A percentile compares a stretch with the other conserved stretches of the same genome.
Evolutionary conservation across 2,329 filamentous ascomycete species (phyloP).

Genomic region (Microsporum audouinii): DNA sequence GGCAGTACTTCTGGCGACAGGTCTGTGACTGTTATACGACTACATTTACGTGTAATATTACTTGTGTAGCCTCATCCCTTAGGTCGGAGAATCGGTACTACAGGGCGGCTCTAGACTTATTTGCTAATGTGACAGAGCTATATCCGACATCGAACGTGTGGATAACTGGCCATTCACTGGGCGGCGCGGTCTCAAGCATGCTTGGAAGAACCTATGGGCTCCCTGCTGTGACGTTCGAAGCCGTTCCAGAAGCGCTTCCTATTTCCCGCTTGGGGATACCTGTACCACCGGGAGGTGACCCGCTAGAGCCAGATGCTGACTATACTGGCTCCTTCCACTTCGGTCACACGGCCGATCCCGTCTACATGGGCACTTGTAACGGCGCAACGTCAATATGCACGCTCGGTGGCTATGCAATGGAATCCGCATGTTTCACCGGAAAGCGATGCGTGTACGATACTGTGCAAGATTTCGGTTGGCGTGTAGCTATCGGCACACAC

Average conservation of each 20-base stretch:
- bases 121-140: constrained; percentile 78
- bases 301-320: constrained; percentile 56
- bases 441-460: constrained; percentile 85
- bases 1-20: constrained; percentile 77
- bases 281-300: constrained; percentile 64
- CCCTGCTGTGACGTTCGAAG: constrained; percentile 85
- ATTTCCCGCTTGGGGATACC: constrained; percentile 76
- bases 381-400: constrained; percentile 80
- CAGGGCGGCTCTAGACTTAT: constrained; percentile 74
- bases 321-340: constrained; percentile 79
- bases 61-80: constrained; percentile 67
- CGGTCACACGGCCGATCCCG: constrained; percentile 88
- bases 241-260: constrained; percentile 80
- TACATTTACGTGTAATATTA: constrained; percentile 84
- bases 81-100: constrained; percentile 84
- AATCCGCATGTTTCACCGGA: constrained; percentile 84
- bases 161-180: constrained; percentile 85
- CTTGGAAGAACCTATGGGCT: constrained; percentile 83
- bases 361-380: constrained; percentile 90
- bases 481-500: constrained; percentile 81
- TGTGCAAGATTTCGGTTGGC: constrained; percentile 81
- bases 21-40: constrained; percentile 86
- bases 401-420: constrained; percentile 83
- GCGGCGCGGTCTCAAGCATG: constrained; percentile 78
- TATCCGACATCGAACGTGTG: constrained; percentile 79